Evolutionary conservation across 1,284 basidiomycete species (phyloP).

Genomic region (Schizophyllum amplum): DNA sequence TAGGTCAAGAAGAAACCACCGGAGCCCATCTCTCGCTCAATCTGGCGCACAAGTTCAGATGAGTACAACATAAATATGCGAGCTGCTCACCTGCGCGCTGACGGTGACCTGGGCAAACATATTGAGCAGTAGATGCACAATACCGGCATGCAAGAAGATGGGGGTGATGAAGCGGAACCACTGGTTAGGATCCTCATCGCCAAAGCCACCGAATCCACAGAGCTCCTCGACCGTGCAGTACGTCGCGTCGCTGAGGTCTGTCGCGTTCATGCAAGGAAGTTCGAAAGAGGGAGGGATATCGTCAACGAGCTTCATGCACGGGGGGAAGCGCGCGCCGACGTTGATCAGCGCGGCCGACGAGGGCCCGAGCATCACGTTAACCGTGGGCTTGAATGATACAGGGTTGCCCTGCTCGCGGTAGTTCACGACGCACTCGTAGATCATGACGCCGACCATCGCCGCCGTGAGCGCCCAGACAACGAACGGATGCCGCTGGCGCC

Average conservation of each 20-base stretch:
- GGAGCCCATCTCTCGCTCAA: constrained; percentile 84
- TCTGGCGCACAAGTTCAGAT: constrained; percentile 36
- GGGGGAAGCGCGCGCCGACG: constrained; percentile 86
- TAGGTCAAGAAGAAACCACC: constrained; percentile 77
- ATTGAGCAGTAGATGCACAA: constrained; percentile 84
- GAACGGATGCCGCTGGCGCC: constrained; percentile 74
- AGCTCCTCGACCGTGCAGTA: constrained; percentile 73
- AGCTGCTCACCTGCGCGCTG: constrained; percentile 59
- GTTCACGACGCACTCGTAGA: constrained; percentile 77
- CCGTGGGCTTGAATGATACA: constrained; percentile 71
- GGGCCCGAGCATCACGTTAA: constrained; percentile 93
- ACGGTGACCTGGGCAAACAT: constrained; percentile 82
- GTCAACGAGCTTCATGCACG: constrained; percentile 68
- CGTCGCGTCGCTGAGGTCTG: constrained; percentile 57
- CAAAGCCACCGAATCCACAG: constrained; percentile 86
- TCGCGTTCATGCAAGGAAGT: constrained; percentile 68
- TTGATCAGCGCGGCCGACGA: constrained; percentile 80
- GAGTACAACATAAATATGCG: constrained; percentile 1
- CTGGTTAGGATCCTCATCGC: constrained; percentile 66
- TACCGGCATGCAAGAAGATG: constrained; percentile 88
- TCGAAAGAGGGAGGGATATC: constrained; percentile 51
- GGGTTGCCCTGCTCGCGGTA: constrained; percentile 66
- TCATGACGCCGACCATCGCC: constrained; percentile 66
- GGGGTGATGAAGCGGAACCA: constrained; percentile 84
- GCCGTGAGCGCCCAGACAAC: constrained; percentile 58